Evolutionary conservation across 2,329 filamentous ascomycete genomes (phyloP), one percentile per base, ranked within the genome.

Genomic region (Exophiala bonariae): DNA sequence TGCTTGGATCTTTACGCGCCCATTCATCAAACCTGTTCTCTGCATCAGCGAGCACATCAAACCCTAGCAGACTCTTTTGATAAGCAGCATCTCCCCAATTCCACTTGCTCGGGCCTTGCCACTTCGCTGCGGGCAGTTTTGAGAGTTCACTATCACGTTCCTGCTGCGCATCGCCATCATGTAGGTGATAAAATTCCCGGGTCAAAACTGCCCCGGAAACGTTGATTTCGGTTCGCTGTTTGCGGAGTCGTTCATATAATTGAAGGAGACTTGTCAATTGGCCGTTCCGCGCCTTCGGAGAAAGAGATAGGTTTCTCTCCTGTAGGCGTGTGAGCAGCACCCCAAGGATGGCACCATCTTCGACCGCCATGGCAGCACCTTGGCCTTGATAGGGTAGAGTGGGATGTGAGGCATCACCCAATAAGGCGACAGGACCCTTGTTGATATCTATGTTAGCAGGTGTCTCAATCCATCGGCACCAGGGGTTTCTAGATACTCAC

Each of bases 371-470:
- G 1, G 61, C 62, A 3, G 55, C 62, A 19, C 61, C 62, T 41
- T 65, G 61, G 1, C 61, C 62, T 63, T 82, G 79, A 48, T 81
- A 76, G 11, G 82, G 83, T 0, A 82, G 66, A 56, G 86, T 85
- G 0, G 83, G 82, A 60, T 87, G 84, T 0, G 81, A 83, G 0
- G 83, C 82, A 59, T 87, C 84, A 0, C 85, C 84, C 0, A 87
- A 63, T 0, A 86, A 62, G 1, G 74, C 81, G 13, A 85, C 61
- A 3, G 69, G 72, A 0, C 66, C 77, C 2, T 76, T 71, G 0
- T 70, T 50, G 76, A 80, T 17, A 30, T 11, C 8, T 32, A 11
- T 8, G 10, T 23, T 19, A n/a, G 19, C 41, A 8, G n/a, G n/a
- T n/a, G n/a, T n/a, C n/a, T n/a, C n/a, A n/a, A n/a, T n/a, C n/a